Evolutionary conservation across 495 filamentous ascomycete genomes (phyloP).

Genomic region (Trichoderma virens): DNA sequence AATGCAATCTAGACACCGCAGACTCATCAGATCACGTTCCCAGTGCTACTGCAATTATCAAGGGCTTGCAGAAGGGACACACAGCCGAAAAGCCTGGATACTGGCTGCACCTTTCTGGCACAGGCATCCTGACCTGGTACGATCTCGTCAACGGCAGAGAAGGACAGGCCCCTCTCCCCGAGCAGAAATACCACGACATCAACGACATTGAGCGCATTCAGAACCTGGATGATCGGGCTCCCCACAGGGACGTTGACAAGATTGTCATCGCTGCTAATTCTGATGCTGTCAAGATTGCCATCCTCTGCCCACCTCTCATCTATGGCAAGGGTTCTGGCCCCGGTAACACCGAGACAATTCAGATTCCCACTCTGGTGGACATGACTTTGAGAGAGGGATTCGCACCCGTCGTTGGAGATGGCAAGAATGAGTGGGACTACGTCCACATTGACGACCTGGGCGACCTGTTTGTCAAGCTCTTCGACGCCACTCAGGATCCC

Average conservation of each 20-base stretch:
- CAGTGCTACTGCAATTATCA: slow-evolving; percentile 36
- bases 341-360: slow-evolving; percentile 57
- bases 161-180: slow-evolving; percentile 34
- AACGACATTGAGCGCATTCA: slow-evolving; percentile 27
- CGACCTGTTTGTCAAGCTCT: slow-evolving; percentile 54
- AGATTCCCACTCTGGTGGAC: slow-evolving; percentile 52
- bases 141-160: slow-evolving; percentile 29
- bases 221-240: slow-evolving; percentile 30
- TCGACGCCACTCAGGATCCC: slow-evolving; percentile 50
- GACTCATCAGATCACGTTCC: slow-evolving; percentile 37
- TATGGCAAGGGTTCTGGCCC: slow-evolving; percentile 68
- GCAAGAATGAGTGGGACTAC: slow-evolving; percentile 64
- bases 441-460: slow-evolving; percentile 68
- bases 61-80: slow-evolving; percentile 36
- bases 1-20: slow-evolving; percentile 31
- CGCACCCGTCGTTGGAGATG: slow-evolving; percentile 55
- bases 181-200: slow-evolving; percentile 29
- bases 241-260: slow-evolving; percentile 42
- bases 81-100: slow-evolving; percentile 38
- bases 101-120: slow-evolving; percentile 42
- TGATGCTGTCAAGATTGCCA: slow-evolving; percentile 53
- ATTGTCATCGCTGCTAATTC: slow-evolving; percentile 33
- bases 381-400: slow-evolving; percentile 52
- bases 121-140: slow-evolving; percentile 40
- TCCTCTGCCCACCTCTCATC: slow-evolving; percentile 73